Conservation (phyloP, 495 filamentous ascomycete species). For the Trichoderma virens region DNA sequence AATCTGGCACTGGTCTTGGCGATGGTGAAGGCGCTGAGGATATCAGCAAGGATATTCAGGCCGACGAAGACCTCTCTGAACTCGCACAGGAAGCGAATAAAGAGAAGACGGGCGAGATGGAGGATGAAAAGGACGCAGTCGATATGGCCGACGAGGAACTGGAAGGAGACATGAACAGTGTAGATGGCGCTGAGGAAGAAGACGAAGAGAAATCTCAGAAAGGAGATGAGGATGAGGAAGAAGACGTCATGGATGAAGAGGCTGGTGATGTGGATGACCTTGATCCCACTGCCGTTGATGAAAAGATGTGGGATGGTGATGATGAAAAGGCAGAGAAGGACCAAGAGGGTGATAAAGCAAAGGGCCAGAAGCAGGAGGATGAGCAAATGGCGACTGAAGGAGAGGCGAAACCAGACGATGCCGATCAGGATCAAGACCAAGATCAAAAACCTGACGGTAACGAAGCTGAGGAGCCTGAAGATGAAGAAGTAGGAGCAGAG, state of each 20-base stretch:
- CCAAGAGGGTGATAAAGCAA: slow-evolving; percentile 63
- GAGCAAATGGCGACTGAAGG: slow-evolving; percentile 56
- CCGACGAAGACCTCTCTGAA: slow-evolving; percentile 89
- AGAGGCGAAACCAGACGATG: slow-evolving; percentile 29
- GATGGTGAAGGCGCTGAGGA: slow-evolving; percentile 92
- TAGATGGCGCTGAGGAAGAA: slow-evolving; percentile 47
- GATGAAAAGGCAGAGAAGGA: slow-evolving; percentile 71
- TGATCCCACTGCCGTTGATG: slow-evolving; percentile 81
- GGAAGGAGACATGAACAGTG: slow-evolving; percentile 69
- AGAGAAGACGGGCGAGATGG: slow-evolving; percentile 59
- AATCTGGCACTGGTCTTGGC: slow-evolving; percentile 92
- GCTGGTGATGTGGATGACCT: slow-evolving; percentile 82
- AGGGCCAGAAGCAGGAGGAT: slow-evolving; percentile 56
- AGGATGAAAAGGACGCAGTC: slow-evolving; percentile 82
- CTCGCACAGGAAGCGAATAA: slow-evolving; percentile 75
- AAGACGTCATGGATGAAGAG: slow-evolving; percentile 77
- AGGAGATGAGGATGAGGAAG: slow-evolving; percentile 45
- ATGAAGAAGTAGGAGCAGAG: slow-evolving; percentile 55
- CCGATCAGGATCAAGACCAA: slow-evolving; percentile 44
- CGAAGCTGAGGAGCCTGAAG: slow-evolving; percentile 51
- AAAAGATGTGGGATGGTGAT: slow-evolving; percentile 94
- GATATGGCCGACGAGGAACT: slow-evolving; percentile 90
- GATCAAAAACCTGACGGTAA: slow-evolving; percentile 48
- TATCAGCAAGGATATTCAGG: slow-evolving; percentile 91
- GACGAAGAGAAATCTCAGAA: slow-evolving; percentile 44